phyloP scores from a whole-genome alignment of 164 flowering plant genomes.

The Santalum album region DNA sequence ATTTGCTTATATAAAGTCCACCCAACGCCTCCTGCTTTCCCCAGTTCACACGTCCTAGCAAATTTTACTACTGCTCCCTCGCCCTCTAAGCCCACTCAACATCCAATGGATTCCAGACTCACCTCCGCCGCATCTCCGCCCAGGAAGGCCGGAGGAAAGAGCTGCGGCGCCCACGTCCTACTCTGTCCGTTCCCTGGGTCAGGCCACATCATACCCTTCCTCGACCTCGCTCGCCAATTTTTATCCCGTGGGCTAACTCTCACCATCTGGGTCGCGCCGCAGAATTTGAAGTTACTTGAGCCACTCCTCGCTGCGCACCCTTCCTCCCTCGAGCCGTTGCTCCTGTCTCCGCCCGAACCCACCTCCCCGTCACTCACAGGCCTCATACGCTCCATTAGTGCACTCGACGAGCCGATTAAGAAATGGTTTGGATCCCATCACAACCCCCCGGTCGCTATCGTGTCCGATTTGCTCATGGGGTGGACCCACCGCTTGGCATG shows the following conservation, averaged over 20 bases:
- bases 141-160: too few relatives aligned
- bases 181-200: conserved; percentile 67
- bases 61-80: too few relatives aligned
- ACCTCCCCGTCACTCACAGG: conserved; percentile 30
- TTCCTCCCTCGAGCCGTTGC: conserved; percentile 21
- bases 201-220: conserved; percentile 63
- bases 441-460: conserved; percentile 35
- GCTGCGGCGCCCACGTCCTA: too few relatives aligned
- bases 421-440: too few relatives aligned
- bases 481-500: conserved; percentile 33
- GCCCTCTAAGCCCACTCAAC: too few relatives aligned
- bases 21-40: too few relatives aligned
- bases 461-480: conserved; percentile 53
- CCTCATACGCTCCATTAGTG: conserved; percentile 45
- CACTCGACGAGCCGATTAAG: too few relatives aligned
- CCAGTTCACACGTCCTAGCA: too few relatives aligned
- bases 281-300: conserved; percentile 41
- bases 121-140: too few relatives aligned
- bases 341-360: conserved; percentile 48
- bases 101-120: too few relatives aligned
- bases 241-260: conserved; percentile 26
- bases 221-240: conserved; percentile 51
- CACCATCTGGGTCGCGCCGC: conserved; percentile 52
- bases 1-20: too few relatives aligned
- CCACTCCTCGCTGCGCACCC: conserved; percentile 35